Base-by-base conservation (phyloP, 2,329 filamentous ascomycete genomes). In the Talaromyces verruculosus region DNA sequence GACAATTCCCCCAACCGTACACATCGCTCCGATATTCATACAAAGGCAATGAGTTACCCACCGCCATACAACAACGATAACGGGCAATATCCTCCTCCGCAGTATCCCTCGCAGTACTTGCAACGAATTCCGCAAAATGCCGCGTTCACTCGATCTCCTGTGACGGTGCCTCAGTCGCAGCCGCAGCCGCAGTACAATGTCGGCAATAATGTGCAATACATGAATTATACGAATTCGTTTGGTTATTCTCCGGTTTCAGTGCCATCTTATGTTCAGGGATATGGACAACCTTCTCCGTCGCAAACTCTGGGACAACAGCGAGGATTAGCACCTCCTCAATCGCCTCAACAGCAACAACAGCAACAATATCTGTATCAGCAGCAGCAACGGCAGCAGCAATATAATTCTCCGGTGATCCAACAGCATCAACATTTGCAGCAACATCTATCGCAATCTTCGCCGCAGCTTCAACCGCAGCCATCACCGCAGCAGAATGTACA, bases 21-120 rank as follows among this genome's bases (percentile, higher is more conserved):
- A 15, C 7, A 25, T 15, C 15, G n/a, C 28, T 25, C 39, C n/a
- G 53, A 43, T 49, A 72, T 67, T 67, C 71, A 71, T 66, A 67
- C 71, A 71, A 72, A 72, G 76, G 77, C 75, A 72, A 79, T 79
- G 77, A 78, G 75, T 74, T 79, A 76, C 68, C 74, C 76, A 75
- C 77, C 76, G 69, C 76, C 78, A 64, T 75, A 78, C 69, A 59
- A 49, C 39, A 65, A 76, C 68, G 76, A 64, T 11, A 73, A 76
- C 68, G 76, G 57, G 59, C 66, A 62, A 64, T 65, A 64, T 66
- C 63, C 35, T 59, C 57, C 77, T 68, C 35, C 63, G 30, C 78
- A 77, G 71, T 79, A 78, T 68, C 75, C 74, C 63, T 70, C 77
- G 61, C 75, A 76, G 66, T 77, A 78, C 63, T 67, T 74, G 67